Conservation (phyloP, 371 early-diverging fungal genomes). For the Syncephalis plumigaleata region DNA sequence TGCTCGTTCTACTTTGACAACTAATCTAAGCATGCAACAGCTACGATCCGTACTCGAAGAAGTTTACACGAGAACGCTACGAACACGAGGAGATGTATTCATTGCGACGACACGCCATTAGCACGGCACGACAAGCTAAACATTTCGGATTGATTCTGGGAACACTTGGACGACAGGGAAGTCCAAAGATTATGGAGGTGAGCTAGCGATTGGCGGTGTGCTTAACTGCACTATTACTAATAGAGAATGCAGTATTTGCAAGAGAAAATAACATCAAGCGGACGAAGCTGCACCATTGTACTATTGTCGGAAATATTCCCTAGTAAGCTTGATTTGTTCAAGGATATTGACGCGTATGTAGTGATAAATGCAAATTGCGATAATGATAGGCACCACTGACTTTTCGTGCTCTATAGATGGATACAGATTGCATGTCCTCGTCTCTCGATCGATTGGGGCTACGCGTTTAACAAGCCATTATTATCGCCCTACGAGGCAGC, state of each 20-base stretch:
- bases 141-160: conserved; percentile 87
- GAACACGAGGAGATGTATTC: conserved; percentile 84
- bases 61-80: conserved; percentile 87
- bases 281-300: conserved; percentile 54
- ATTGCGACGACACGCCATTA: conserved; percentile 68
- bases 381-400: not conserved
- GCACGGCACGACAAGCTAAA: conserved; percentile 45
- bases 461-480: conserved; percentile 86
- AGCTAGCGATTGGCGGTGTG: conserved; percentile 2
- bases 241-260: conserved; percentile 33
- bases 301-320: conserved; percentile 91
- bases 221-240: not conserved
- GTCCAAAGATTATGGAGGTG: conserved; percentile 72
- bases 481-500: conserved; percentile 95
- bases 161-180: conserved; percentile 98
- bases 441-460: conserved; percentile 99
- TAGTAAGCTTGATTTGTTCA: conserved; percentile 71
- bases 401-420: conserved; percentile 32
- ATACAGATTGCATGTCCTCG: conserved; percentile 98
- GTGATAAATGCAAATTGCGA: not conserved
- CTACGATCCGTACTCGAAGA: conserved; percentile 95
- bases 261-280: conserved; percentile 32
- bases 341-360: conserved; percentile 68
- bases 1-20: not conserved
- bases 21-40: conserved; percentile 7